Percentiles rank a stretch among this genome's conserved stretches.
Evolutionary conservation across 345 rosid species (phyloP).

Genomic region (Populus alba): DNA sequence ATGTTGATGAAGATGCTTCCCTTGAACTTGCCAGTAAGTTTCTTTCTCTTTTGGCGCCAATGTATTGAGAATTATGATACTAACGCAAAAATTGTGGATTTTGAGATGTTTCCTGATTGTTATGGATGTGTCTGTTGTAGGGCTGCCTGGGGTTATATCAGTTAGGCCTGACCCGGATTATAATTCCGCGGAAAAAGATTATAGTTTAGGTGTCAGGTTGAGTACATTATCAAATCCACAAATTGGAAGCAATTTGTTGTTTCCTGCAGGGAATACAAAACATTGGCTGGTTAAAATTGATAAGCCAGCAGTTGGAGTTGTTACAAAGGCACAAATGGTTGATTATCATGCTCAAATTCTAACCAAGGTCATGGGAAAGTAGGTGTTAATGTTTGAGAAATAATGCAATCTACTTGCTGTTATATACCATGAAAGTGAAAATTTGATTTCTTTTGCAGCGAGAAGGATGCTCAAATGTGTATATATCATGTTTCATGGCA

Average conservation of each 20-base stretch:
- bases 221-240: constrained; percentile 17
- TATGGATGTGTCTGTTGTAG: constrained; percentile 33
- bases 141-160: constrained; percentile 62
- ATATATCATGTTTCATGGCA: constrained; percentile 88
- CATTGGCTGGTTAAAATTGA: constrained; percentile 73
- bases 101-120: neutral
- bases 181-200: constrained; percentile 43
- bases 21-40: constrained; percentile 51
- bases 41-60: neutral
- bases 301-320: constrained; percentile 70
- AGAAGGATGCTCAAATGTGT: constrained; percentile 89
- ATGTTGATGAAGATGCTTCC: constrained; percentile 63
- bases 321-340: constrained; percentile 94
- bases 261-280: constrained; percentile 55
- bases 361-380: constrained; percentile 74
- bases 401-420: neutral
- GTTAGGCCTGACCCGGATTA: constrained; percentile 61
- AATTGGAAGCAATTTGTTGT: constrained; percentile 39
- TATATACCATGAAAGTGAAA: neutral
- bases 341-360: constrained; percentile 68
- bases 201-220: constrained; percentile 19
- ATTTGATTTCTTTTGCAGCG: constrained; percentile 42
- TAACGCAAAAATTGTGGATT: neutral
- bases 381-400: constrained; percentile 26
- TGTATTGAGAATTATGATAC: neutral